Evolutionary conservation across 306 rosid species (phyloP), one percentile per base, ranked within the genome.

Genomic region (Echinosophora koreensis): DNA sequence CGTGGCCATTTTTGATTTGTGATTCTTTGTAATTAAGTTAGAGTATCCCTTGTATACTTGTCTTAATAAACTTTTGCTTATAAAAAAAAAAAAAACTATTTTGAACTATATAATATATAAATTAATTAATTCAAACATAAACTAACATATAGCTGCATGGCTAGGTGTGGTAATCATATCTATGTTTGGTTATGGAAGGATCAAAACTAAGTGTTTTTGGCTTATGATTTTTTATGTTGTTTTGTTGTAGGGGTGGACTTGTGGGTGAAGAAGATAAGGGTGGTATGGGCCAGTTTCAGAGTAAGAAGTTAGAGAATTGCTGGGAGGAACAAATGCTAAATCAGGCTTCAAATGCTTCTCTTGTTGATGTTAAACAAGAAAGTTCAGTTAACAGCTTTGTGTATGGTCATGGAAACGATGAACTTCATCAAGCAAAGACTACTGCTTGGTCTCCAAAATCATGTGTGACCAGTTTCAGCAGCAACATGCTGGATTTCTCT

Each of bases 401-500:
- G 5, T 89, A 89, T 73, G 97, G 89, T 8, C 81, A 79, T 84
- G 83, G 77, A 73, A 80, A 77, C 9, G 87, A 87, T 52, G 92
- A 87, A 41, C 81, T 86, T 78, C 91, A 82, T 22, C 50, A 83
- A 34, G 51, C 74, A 55, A 84, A 79, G 44, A 73, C 88, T 38
- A 73, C 88, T 38, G 56, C 84, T 37, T 88, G 92, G 96, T 87
- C 93, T 73, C 97, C 91, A 4, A 89, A 88, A 46, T 92, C 97
- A 6, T 86, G 96, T 76, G 87, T 91, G 35, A 89, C 96, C 10
- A 91, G 88, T 80, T 94, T 92, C 85, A 91, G 85, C 50, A 91
- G 78, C 85, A 90, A 86, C 88, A 85, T 92, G 85, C 79, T 96
- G 78, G 99, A 96, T 87, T 96, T 96, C 84, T 77, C 99, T 37